Evolutionary conservation across 176 grass and related monocot species (phyloP).

Genomic region (Bolboschoenus planiculmis): DNA sequence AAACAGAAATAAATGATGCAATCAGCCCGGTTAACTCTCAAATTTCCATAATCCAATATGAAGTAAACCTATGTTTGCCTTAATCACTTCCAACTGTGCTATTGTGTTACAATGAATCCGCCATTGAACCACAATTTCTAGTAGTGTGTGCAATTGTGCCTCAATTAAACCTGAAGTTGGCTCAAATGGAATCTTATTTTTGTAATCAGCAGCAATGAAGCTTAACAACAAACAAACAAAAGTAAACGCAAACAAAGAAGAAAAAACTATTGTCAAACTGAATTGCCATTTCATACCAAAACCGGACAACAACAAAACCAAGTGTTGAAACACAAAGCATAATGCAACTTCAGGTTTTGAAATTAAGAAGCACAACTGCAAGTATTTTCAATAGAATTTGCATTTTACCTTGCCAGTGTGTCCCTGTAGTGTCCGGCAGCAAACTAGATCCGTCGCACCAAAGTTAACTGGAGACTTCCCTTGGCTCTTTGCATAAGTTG

Average conservation of each 20-base stretch:
- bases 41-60: neutral
- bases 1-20: neutral
- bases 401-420: conserved; percentile 79
- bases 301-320: neutral
- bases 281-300: neutral
- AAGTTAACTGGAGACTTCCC: conserved; percentile 66
- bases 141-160: neutral
- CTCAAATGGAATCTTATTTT: neutral
- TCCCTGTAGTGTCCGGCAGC: conserved; percentile 86
- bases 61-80: neutral
- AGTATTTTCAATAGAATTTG: neutral
- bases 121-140: neutral
- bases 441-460: conserved; percentile 85
- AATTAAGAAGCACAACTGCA: neutral
- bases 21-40: neutral
- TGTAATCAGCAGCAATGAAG: neutral
- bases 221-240: neutral
- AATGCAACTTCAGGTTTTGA: neutral
- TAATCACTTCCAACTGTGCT: neutral
- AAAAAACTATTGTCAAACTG: neutral
- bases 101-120: neutral
- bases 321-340: neutral
- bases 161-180: neutral
- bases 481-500: conserved; percentile 63
- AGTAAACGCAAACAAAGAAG: neutral